Conservation (phyloP, 495 filamentous ascomycete species). For the Platismatia glauca region DNA sequence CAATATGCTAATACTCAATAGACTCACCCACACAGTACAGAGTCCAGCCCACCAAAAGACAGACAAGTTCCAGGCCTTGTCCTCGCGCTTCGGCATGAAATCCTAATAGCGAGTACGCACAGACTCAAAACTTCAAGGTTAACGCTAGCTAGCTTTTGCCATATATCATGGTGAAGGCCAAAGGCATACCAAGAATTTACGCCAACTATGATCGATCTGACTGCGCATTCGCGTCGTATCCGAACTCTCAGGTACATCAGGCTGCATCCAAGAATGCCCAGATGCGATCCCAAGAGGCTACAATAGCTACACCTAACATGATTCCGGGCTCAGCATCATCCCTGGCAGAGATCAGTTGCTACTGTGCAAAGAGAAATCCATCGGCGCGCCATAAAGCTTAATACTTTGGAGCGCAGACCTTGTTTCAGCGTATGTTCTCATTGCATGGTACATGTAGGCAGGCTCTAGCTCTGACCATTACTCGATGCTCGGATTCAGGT, state of each 20-base stretch:
- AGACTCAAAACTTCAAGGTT: conserved; percentile 11
- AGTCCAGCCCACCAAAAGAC: conserved; percentile 40
- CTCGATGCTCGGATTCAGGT: not conserved
- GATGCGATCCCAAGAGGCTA: not conserved
- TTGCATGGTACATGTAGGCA: not conserved
- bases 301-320: not conserved
- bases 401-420: not conserved
- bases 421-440: not conserved
- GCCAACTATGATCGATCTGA: not conserved
- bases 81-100: conserved; percentile 63
- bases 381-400: not conserved
- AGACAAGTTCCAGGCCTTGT: conserved; percentile 58
- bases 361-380: not conserved
- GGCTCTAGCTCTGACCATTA: not conserved
- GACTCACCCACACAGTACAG: conserved; percentile 55
- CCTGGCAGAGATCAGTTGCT: not conserved
- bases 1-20: conserved; percentile 37
- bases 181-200: not conserved
- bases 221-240: no score
- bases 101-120: conserved; percentile 24
- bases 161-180: not conserved
- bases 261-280: not conserved
- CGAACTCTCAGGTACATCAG: not conserved
- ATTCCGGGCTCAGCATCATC: not conserved
- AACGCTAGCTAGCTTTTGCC: not conserved